Evolutionary conservation across 331 rosid genomes (phyloP).

Genomic region (Malus hybrid): DNA sequence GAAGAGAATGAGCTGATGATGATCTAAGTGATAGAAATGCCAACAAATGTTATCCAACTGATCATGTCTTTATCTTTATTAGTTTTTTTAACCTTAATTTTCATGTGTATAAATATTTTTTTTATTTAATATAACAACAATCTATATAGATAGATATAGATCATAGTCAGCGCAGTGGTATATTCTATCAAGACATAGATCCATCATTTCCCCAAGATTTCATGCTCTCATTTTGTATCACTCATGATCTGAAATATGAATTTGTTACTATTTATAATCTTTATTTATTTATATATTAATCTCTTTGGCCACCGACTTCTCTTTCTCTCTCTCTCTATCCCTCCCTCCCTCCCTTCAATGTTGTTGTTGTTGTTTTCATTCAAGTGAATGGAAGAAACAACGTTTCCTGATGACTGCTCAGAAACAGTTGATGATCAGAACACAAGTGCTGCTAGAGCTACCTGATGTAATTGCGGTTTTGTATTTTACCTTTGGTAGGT

Average conservation of each 20-base stretch:
- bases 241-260: neutral
- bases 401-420: constrained; percentile 2
- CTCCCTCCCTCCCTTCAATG: neutral
- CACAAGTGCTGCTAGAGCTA: neutral
- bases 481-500: constrained; percentile 24
- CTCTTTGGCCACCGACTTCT: constrained; percentile 5
- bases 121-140: neutral
- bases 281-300: neutral
- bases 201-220: constrained; percentile 7
- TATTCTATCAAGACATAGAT: constrained; percentile 16
- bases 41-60: neutral
- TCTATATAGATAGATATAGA: constrained; percentile 1
- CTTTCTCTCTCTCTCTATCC: neutral
- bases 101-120: constrained; percentile 28
- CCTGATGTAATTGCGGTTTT: constrained; percentile 20
- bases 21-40: neutral
- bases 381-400: neutral
- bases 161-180: neutral
- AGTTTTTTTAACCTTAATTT: constrained; percentile 6
- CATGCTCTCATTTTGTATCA: neutral
- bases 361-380: neutral
- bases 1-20: neutral
- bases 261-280: neutral
- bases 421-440: neutral
- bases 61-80: constrained; percentile 12